phyloP scores from a whole-genome alignment of 192 early-diverging fungal genomes.

The Phlyctochytrium bullatum region DNA sequence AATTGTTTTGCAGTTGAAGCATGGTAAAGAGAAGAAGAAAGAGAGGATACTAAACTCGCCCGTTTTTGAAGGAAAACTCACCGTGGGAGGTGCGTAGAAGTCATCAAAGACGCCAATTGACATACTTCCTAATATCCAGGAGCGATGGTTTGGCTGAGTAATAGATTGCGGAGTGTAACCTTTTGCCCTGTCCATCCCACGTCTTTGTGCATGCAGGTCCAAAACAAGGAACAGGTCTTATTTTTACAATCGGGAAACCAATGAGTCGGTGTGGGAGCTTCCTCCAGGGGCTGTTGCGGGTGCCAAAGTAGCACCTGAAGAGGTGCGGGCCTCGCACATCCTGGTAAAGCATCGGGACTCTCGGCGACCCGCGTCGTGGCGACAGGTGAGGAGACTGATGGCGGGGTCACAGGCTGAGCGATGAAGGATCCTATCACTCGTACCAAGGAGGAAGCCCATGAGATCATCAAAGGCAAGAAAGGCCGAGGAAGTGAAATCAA shows the following conservation, averaged over 20 bases:
- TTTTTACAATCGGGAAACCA: slow-evolving; percentile 43
- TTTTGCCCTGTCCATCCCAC: neutral
- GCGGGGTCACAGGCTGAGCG: neutral
- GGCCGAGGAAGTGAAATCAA: neutral
- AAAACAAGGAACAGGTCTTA: slow-evolving; percentile 38
- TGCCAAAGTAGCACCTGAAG: neutral
- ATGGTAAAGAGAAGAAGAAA: too few relatives aligned
- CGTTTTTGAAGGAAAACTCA: too few relatives aligned
- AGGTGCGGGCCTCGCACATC: slow-evolving; percentile 81
- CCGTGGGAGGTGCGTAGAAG: too few relatives aligned
- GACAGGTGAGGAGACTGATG: slow-evolving; percentile 51
- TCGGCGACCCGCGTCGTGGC: slow-evolving; percentile 88
- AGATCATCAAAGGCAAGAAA: slow-evolving; percentile 50
- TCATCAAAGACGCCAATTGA: too few relatives aligned
- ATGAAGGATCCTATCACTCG: slow-evolving; percentile 79
- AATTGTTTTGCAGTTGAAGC: too few relatives aligned
- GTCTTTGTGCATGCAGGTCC: slow-evolving; percentile 25
- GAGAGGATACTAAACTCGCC: too few relatives aligned
- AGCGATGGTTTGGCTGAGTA: too few relatives aligned
- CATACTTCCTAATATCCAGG: too few relatives aligned
- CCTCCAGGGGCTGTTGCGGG: slow-evolving; percentile 27
- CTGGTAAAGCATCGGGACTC: slow-evolving; percentile 86
- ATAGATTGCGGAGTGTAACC: too few relatives aligned
- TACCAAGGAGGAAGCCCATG: slow-evolving; percentile 84
- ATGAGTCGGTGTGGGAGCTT: slow-evolving; percentile 43